Percentiles rank a stretch among this genome's conserved stretches.
phyloP scores from a whole-genome alignment of 75 land plant species.

The Pinus albicaulis region DNA sequence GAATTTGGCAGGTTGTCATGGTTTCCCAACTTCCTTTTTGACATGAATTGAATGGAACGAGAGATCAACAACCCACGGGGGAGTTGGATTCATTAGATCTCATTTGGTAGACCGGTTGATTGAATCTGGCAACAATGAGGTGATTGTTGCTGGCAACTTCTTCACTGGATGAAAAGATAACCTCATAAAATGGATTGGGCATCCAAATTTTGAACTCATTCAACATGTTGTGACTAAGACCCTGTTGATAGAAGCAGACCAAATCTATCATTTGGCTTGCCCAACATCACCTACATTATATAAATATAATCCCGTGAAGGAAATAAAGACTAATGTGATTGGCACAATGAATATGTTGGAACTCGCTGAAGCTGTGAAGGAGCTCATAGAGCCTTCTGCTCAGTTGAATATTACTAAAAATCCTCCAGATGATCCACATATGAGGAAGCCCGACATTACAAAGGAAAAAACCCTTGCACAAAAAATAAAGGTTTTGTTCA shows the following conservation, averaged over 20 bases:
- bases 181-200: too few relatives aligned
- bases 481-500: too few relatives aligned
- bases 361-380: constrained; percentile 45
- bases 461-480: constrained; percentile 70
- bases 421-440: constrained; percentile 93
- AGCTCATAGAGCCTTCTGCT: constrained; percentile 73
- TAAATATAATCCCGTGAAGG: constrained; percentile 82
- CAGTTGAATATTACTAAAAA: constrained; percentile 63
- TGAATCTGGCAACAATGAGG: too few relatives aligned
- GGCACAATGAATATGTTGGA: constrained; percentile 78
- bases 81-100: too few relatives aligned
- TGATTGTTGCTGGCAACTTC: too few relatives aligned
- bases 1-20: too few relatives aligned
- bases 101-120: too few relatives aligned
- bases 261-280: constrained; percentile 81
- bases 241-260: constrained; percentile 75
- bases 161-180: too few relatives aligned
- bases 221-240: constrained; percentile 54
- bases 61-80: too few relatives aligned
- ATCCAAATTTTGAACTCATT: too few relatives aligned
- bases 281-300: constrained; percentile 85
- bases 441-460: constrained; percentile 85
- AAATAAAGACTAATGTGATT: constrained; percentile 81
- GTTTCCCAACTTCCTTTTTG: too few relatives aligned
- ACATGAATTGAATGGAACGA: too few relatives aligned